Evolutionary conservation across 345 rosid species (phyloP), one percentile per base, ranked within the genome.

Genomic region (Hirschfeldia incana): DNA sequence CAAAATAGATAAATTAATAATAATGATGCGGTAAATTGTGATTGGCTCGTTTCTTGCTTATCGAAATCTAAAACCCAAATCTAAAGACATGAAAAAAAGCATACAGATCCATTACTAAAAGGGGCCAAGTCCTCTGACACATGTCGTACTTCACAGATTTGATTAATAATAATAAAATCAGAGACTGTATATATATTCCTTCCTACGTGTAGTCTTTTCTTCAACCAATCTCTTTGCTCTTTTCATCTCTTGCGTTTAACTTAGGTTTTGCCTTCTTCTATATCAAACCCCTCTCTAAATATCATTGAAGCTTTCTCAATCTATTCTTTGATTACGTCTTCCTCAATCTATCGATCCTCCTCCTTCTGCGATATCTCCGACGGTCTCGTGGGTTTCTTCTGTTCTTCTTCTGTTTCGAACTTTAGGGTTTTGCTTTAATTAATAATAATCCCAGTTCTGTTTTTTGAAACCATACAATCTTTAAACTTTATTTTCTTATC

Each of bases 381-480:
- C 55, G 11, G 32, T 68, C 72, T 49, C 72, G 73, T 69, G 28
- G 8, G 73, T 51, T 69, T 32, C 44, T 44, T 44, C 26, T 69
- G 3, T 28, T 69, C 12, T 10, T 51, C 3, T 51, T 69, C 10
- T 69, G 62, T 55, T 49, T 57, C 5, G 1, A 17, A 33, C 11
- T 70, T 10, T 33, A 13, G 72, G 36, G n/a, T 55, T 70, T 51
- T 69, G 61, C 44, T 69, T 30, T 8, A 55, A 55, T 7, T 55
- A 9, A 4, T 55, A 9, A 4, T 53, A 29, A 21, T 39, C 36
- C 15, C 30, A 69, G 34, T 36, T 55, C 49, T 70, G 74, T 53
- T 32, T 55, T 16, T 33, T 53, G 30, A 6, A 70, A 70, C 15
- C 30, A 70, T 4, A 53, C 16, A 16, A 1, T 21, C 21, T 21